These are phyloP conservation scores for Mucor irregularis DNA, from an alignment of 371 early-diverging fungal species.

Conservation along the genomic window DNA sequence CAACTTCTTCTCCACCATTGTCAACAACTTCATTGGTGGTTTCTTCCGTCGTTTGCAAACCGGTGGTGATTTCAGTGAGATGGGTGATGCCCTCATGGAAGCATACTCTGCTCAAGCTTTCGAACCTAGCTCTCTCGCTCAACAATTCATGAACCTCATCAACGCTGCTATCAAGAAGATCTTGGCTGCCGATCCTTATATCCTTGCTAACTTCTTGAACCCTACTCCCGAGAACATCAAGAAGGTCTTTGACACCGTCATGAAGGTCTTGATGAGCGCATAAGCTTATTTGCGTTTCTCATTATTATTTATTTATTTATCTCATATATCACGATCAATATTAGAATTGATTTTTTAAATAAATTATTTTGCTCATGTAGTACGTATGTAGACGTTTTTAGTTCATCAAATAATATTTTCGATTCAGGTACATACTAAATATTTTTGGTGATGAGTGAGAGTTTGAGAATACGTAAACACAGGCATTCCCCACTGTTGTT, in stretches of 20 bases:
- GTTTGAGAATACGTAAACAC: too few species aligned
- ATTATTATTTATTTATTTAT: too few species aligned
- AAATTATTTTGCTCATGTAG: too few species aligned
- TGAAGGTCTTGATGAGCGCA: too few species aligned
- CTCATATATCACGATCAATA: too few species aligned
- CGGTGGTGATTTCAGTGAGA: not conserved
- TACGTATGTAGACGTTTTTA: too few species aligned
- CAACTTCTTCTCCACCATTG: not conserved
- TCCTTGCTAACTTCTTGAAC: not conserved
- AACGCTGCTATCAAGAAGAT: not conserved
- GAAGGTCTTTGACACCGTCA: not conserved
- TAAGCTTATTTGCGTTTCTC: too few species aligned
- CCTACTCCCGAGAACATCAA: slow-evolving; percentile 3
- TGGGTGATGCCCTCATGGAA: not conserved
- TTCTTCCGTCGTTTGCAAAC: slow-evolving; percentile 1
- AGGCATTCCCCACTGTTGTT: too few species aligned
- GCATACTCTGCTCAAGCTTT: slow-evolving; percentile 1
- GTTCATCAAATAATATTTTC: too few species aligned
- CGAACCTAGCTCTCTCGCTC: not conserved
- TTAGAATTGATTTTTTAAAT: too few species aligned
- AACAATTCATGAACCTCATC: not conserved
- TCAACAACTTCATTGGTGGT: not conserved
- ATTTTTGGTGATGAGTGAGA: too few species aligned
- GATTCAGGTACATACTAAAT: too few species aligned
- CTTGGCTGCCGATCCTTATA: not conserved